Evolutionary conservation across 2,329 filamentous ascomycete genomes (phyloP).

Genomic region (Cladorrhinum sp.): DNA sequence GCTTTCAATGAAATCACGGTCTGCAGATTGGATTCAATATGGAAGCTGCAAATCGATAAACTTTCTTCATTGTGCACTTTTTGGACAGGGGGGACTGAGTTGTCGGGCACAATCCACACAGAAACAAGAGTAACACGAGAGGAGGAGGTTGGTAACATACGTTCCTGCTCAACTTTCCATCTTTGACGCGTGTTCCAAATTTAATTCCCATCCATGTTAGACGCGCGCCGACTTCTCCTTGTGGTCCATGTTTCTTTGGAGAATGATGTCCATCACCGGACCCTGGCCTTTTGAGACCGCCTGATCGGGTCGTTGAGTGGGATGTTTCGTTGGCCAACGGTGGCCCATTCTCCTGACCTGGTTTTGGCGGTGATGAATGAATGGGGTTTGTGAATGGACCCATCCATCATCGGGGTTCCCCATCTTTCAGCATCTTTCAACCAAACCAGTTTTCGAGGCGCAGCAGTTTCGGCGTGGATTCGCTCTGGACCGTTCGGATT

Average conservation of each 20-base stretch:
- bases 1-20: not conserved
- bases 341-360: slow-evolving; percentile 13
- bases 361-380: not conserved
- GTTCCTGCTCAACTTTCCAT: not conserved
- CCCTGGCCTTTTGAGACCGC: slow-evolving; percentile 3
- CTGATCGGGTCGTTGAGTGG: slow-evolving; percentile 12
- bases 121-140: not conserved
- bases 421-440: slow-evolving; percentile 5
- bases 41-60: slow-evolving; percentile 1
- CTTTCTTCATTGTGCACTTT: not conserved
- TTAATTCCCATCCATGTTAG: not conserved
- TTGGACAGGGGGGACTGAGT: too few species aligned
- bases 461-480: slow-evolving; percentile 11
- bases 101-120: too few species aligned
- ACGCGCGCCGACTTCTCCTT: slow-evolving; percentile 14
- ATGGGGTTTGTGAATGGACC: too few species aligned
- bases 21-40: slow-evolving; percentile 5
- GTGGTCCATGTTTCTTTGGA: not conserved
- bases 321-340: slow-evolving; percentile 10
- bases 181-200: not conserved
- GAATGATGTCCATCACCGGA: not conserved
- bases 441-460: slow-evolving; percentile 19
- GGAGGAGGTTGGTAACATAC: not conserved
- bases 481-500: not conserved
- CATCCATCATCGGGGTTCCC: slow-evolving; percentile 5